Conservation (phyloP, 2,329 filamentous ascomycete genomes). For the Orbilia brochopaga region DNA sequence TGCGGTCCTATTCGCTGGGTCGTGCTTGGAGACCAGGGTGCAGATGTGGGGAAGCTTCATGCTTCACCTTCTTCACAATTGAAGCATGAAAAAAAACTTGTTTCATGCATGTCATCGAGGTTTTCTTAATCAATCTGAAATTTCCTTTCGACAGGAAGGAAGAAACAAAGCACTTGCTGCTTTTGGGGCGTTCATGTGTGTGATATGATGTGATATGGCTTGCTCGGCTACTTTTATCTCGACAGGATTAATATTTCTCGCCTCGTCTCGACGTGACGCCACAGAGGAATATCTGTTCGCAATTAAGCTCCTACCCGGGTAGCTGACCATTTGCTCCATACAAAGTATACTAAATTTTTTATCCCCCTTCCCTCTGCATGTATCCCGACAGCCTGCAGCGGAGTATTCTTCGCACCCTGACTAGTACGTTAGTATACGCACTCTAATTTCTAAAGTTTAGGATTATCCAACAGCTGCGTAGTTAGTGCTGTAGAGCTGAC, state of each 20-base stretch:
- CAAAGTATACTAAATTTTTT: too few relatives aligned
- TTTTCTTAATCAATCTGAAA: conserved; percentile 2
- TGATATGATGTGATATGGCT: background rate
- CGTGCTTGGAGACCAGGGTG: background rate
- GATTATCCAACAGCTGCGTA: too few relatives aligned
- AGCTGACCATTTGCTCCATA: too few relatives aligned
- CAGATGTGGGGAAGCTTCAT: background rate
- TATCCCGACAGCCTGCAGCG: too few relatives aligned
- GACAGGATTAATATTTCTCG: background rate
- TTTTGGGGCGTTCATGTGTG: background rate
- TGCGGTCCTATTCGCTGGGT: background rate
- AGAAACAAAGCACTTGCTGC: too few relatives aligned
- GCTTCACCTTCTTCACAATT: background rate
- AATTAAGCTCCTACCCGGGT: too few relatives aligned
- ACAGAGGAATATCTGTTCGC: background rate
- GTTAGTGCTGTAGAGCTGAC: too few relatives aligned
- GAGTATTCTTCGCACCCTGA: too few relatives aligned
- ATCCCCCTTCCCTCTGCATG: too few relatives aligned
- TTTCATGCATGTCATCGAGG: conserved; percentile 46
- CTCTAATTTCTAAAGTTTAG: too few relatives aligned
- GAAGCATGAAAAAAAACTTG: background rate
- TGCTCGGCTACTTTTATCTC: background rate
- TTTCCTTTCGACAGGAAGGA: too few relatives aligned
- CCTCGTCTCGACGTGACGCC: conserved; percentile 4
- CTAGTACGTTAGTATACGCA: too few relatives aligned